Evolutionary conservation across 2,329 filamentous ascomycete species (phyloP).

Genomic region (Aureobasidium sp.): DNA sequence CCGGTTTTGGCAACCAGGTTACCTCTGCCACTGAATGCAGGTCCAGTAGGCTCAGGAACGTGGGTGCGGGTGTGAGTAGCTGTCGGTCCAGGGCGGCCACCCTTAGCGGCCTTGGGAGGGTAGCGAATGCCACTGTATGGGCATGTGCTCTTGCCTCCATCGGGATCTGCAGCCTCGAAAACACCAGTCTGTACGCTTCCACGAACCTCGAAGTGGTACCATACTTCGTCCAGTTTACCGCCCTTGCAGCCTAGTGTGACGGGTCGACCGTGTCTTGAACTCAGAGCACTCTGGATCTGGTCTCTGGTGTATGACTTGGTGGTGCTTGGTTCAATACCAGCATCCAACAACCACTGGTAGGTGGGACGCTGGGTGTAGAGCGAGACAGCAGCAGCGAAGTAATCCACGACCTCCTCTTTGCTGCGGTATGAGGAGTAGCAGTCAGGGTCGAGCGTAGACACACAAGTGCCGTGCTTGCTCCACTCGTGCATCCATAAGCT

Average conservation of each 20-base stretch:
- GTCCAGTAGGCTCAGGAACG: conserved; percentile 18
- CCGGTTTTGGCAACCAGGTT: conserved; percentile 48
- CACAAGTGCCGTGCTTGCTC: conserved; percentile 65
- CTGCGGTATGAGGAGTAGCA: conserved; percentile 53
- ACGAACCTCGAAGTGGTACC: conserved; percentile 56
- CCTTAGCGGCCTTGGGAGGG: conserved; percentile 43
- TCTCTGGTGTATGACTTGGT: conserved; percentile 49
- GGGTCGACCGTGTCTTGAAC: conserved; percentile 42
- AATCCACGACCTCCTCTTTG: conserved; percentile 59
- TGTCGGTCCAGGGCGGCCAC: conserved; percentile 22
- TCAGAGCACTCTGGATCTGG: conserved; percentile 52
- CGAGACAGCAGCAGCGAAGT: conserved; percentile 56
- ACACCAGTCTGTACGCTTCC: conserved; percentile 52
- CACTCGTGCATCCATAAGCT: conserved; percentile 64
- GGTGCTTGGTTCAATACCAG: conserved; percentile 49
- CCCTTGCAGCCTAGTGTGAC: conserved; percentile 51
- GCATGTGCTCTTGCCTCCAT: conserved; percentile 52
- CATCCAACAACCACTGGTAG: conserved; percentile 52
- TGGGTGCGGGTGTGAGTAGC: conserved; percentile 12
- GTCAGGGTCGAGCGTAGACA: conserved; percentile 55
- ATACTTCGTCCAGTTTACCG: conserved; percentile 44
- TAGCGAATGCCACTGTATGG: conserved; percentile 56
- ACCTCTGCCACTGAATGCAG: conserved; percentile 49
- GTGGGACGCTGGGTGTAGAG: conserved; percentile 59
- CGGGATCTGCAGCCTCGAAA: conserved; percentile 49